Evolutionary conservation across 169 alveolate genomes (phyloP).

Genomic region (Cryptosporidium tyzzeri): DNA sequence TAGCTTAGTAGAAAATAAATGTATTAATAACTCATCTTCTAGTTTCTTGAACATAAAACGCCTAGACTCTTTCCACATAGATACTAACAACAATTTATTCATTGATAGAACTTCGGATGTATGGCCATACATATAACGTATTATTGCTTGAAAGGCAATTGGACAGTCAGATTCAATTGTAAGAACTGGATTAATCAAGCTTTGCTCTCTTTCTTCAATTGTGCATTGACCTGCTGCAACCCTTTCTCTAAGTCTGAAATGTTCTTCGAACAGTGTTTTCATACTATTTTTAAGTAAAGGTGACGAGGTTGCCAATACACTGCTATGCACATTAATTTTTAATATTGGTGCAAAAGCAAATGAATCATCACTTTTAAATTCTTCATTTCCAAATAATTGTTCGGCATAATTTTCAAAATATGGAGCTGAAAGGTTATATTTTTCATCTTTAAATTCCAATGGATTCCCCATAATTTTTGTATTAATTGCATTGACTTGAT

Average conservation of each 20-base stretch:
- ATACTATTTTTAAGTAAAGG: slow-evolving; percentile 64
- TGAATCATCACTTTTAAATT: slow-evolving; percentile 18
- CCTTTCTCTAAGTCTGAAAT: slow-evolving; percentile 67
- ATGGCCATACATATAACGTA: slow-evolving; percentile 71
- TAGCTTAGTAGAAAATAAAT: slow-evolving; percentile 50
- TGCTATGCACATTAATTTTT: slow-evolving; percentile 63
- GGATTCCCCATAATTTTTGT: not conserved
- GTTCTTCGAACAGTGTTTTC: slow-evolving; percentile 64
- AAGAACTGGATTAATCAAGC: slow-evolving; percentile 47
- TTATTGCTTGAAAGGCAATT: slow-evolving; percentile 64
- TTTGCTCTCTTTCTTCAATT: slow-evolving; percentile 60
- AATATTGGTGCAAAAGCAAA: slow-evolving; percentile 31
- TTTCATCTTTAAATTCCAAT: slow-evolving; percentile 20
- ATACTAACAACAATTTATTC: slow-evolving; percentile 52
- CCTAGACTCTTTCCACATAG: slow-evolving; percentile 72
- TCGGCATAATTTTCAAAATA: slow-evolving; percentile 51
- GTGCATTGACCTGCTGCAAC: slow-evolving; percentile 47
- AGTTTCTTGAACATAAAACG: slow-evolving; percentile 64
- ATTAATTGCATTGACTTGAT: slow-evolving; percentile 20
- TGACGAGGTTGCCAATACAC: slow-evolving; percentile 56
- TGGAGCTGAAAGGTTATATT: not conserved
- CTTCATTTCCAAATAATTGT: slow-evolving; percentile 58
- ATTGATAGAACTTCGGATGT: slow-evolving; percentile 61
- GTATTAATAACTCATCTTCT: slow-evolving; percentile 40
- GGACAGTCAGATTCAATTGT: slow-evolving; percentile 70